phyloP scores from a whole-genome alignment of 495 filamentous ascomycete species.

The Parachaetomium inaequale region DNA sequence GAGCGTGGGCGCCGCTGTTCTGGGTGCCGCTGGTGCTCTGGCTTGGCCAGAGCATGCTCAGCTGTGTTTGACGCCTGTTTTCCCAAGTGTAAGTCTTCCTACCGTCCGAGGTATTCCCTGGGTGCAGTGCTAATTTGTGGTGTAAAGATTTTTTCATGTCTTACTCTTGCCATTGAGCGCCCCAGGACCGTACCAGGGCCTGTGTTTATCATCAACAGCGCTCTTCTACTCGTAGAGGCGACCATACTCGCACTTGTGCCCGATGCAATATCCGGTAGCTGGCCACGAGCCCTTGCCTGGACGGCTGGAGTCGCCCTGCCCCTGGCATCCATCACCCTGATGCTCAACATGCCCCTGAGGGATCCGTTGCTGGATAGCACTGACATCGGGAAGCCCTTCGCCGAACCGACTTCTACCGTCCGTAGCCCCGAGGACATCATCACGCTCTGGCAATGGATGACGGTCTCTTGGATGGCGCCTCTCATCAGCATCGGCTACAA shows the following conservation, averaged over 20 bases:
- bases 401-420: conserved; percentile 53
- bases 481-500: conserved; percentile 61
- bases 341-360: conserved; percentile 70
- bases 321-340: conserved; percentile 43
- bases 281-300: conserved; percentile 13
- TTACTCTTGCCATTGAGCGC: conserved; percentile 28
- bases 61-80: conserved; percentile 20
- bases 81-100: conserved; percentile 26
- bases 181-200: conserved; percentile 26
- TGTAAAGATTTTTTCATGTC: conserved; percentile 20
- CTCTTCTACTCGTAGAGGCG: conserved; percentile 19
- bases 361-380: conserved; percentile 53
- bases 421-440: conserved; percentile 82
- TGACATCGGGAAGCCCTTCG: conserved; percentile 59
- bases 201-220: conserved; percentile 26
- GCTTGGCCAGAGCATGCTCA: conserved; percentile 14
- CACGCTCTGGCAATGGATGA: conserved; percentile 75
- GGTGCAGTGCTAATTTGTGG: neutral
- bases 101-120: neutral
- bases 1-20: neutral
- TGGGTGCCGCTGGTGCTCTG: conserved; percentile 16
- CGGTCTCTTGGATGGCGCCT: conserved; percentile 77
- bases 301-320: conserved; percentile 15
- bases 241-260: conserved; percentile 20
- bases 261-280: neutral